phyloP scores from a whole-genome alignment of 805 yeast genomes.

The Yarrowia keelungensis region DNA sequence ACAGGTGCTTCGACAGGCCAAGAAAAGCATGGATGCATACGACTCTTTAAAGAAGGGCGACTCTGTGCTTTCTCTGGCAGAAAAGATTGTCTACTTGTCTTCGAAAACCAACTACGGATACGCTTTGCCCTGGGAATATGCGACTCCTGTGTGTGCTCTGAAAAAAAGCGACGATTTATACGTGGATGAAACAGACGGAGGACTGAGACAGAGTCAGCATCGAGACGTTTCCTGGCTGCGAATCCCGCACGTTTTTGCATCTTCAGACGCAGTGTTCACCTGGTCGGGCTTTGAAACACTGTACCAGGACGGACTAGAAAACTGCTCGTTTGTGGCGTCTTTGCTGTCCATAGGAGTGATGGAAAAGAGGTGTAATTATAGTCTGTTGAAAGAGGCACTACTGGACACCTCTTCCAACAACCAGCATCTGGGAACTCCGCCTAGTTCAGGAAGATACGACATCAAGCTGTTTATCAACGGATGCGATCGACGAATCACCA shows the following conservation, averaged over 20 bases:
- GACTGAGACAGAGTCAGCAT: slow-evolving; percentile 8
- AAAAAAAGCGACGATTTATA: slow-evolving; percentile 21
- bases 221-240: slow-evolving; percentile 25
- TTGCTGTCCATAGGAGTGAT: slow-evolving; percentile 58
- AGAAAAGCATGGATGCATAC: slow-evolving; percentile 40
- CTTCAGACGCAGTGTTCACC: slow-evolving; percentile 19
- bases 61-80: slow-evolving; percentile 42
- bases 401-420: slow-evolving; percentile 41
- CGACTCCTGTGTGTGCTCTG: slow-evolving; percentile 25
- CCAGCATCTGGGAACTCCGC: slow-evolving; percentile 41
- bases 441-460: slow-evolving; percentile 49
- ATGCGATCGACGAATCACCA: slow-evolving; percentile 54
- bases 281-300: slow-evolving; percentile 38
- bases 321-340: slow-evolving; percentile 81
- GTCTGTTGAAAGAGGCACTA: slow-evolving; percentile 42
- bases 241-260: slow-evolving; percentile 17
- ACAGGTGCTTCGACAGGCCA: slow-evolving; percentile 26
- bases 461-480: slow-evolving; percentile 63
- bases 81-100: slow-evolving; percentile 39
- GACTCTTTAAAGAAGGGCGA: slow-evolving; percentile 41
- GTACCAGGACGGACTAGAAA: slow-evolving; percentile 51
- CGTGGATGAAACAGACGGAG: slow-evolving; percentile 22
- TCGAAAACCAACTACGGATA: slow-evolving; percentile 44
- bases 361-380: slow-evolving; percentile 41
- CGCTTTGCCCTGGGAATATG: slow-evolving; percentile 45